Base-by-base conservation (phyloP, 2,329 filamentous ascomycete species). In the Karstenula rhodostoma region DNA sequence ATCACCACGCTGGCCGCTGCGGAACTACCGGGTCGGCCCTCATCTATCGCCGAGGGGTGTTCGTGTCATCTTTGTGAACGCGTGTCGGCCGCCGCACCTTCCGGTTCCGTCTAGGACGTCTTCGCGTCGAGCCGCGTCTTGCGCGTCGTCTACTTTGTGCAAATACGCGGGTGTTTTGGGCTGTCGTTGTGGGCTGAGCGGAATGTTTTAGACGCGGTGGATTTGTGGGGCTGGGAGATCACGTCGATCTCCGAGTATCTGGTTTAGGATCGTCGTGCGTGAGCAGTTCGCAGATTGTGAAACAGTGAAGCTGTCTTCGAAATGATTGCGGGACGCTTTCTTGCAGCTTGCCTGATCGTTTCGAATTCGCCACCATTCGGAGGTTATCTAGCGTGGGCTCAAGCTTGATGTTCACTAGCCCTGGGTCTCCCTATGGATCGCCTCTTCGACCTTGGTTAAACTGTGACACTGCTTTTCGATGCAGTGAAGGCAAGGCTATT, bases 201-300 rank as follows among this genome's bases (percentile, higher is more conserved):
- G 37, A 15, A 40, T 40, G 37, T 40, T 40, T 19, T 40, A 40
- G 37, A 40, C 37, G 37, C 37, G 37, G 37, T 40, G 37, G 37
- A 4, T 37, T 43, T 29, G 46, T 58, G 50, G 50, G 40, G 15
- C 46, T 33, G 49, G 15, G 50, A 22, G 40, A 58, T 54, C 40
- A 33, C 35, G 48, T 48, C 25, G 40, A 44, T 58, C 57, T 19
- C 27, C 42, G 19, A 44, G 23, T 27, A 6, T 22, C 37, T 29
- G 50, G 22, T 47, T 19, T 19, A 54, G n/a, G 44, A 47, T 51
- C 49, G 23, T 44, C 37, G 27, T 53, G 42, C 42, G 42, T 44
- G 19, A 19, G 42, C 8, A 8, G 19, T 44, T 44, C 37, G 37
- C 37, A 40, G 37, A 40, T 40, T 40, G 37, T 40, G 37, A 40